These are phyloP conservation scores for Tilletia walkeri DNA, from an alignment of 1,284 basidiomycete genomes.

Conservation along the genomic window DNA sequence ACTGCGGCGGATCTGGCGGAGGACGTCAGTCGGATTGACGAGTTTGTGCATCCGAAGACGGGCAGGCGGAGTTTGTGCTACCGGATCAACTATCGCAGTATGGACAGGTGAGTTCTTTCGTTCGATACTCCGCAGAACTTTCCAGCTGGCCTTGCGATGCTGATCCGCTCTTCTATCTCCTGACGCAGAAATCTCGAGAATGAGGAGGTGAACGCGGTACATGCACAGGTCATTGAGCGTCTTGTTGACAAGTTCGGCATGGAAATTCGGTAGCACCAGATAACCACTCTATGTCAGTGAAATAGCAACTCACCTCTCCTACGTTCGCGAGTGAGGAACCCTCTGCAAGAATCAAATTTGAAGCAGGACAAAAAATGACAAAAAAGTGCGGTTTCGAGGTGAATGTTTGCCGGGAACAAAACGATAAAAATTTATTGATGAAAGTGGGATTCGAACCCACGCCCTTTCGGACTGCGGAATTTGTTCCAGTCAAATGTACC, in stretches of 20 bases:
- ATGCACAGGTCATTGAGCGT: constrained; percentile 60
- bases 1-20: constrained; percentile 88
- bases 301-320: neutral
- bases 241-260: constrained; percentile 59
- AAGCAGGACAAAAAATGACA: neutral
- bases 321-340: too few relatives aligned
- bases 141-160: constrained; percentile 18
- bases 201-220: constrained; percentile 80
- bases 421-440: constrained; percentile 31
- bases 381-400: too few relatives aligned
- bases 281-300: neutral
- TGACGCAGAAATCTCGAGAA: constrained; percentile 74
- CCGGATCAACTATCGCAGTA: constrained; percentile 89
- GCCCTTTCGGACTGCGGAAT: constrained; percentile 28
- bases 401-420: too few relatives aligned
- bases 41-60: constrained; percentile 87
- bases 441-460: constrained; percentile 56
- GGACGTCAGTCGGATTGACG: constrained; percentile 84
- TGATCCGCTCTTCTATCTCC: neutral
- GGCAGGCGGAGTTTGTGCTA: constrained; percentile 78
- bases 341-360: neutral
- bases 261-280: neutral
- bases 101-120: constrained; percentile 72
- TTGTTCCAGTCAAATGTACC: too few relatives aligned
- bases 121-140: constrained; percentile 14